These are phyloP conservation scores for Colletotrichum liriopes DNA, from an alignment of 2,329 filamentous ascomycete genomes.

Conservation along the genomic window DNA sequence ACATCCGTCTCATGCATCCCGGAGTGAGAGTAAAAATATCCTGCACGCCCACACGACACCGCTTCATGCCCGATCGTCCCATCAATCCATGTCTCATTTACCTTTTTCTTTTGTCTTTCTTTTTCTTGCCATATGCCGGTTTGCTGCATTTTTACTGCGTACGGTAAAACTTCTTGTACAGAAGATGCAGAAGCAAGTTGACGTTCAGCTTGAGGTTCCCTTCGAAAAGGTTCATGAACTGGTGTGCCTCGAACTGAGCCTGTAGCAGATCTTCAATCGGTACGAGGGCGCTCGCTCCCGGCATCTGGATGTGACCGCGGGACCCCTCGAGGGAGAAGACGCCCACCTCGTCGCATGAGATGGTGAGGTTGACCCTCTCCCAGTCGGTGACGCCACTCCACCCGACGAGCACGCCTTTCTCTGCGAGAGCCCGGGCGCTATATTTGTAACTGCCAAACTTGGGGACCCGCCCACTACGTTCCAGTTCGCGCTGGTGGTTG, in stretches of 20 bases:
- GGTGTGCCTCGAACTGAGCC: slow-evolving; percentile 96
- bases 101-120: background rate
- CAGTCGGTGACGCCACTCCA: slow-evolving; percentile 91
- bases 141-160: slow-evolving; percentile 66
- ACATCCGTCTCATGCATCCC: slow-evolving; percentile 35
- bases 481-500: slow-evolving; percentile 97
- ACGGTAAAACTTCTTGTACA: slow-evolving; percentile 99
- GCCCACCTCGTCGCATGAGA: slow-evolving; percentile 93
- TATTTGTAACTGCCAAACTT: slow-evolving; percentile 99
- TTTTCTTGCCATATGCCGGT: background rate
- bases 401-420: slow-evolving; percentile 94
- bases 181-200: slow-evolving; percentile 94
- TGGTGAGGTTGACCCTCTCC: slow-evolving; percentile 94
- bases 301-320: slow-evolving; percentile 94
- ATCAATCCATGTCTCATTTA: slow-evolving; percentile 39
- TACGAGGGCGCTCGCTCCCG: slow-evolving; percentile 89
- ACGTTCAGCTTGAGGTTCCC: slow-evolving; percentile 90
- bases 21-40: slow-evolving; percentile 27
- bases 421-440: slow-evolving; percentile 87
- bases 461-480: slow-evolving; percentile 88
- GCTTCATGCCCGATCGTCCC: slow-evolving; percentile 33
- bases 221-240: slow-evolving; percentile 96
- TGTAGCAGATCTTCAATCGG: slow-evolving; percentile 94
- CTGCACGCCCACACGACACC: slow-evolving; percentile 25
- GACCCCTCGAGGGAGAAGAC: slow-evolving; percentile 94